Base-by-base conservation (phyloP, 1,139 yeast genomes). In the Candida sanyaensis region DNA sequence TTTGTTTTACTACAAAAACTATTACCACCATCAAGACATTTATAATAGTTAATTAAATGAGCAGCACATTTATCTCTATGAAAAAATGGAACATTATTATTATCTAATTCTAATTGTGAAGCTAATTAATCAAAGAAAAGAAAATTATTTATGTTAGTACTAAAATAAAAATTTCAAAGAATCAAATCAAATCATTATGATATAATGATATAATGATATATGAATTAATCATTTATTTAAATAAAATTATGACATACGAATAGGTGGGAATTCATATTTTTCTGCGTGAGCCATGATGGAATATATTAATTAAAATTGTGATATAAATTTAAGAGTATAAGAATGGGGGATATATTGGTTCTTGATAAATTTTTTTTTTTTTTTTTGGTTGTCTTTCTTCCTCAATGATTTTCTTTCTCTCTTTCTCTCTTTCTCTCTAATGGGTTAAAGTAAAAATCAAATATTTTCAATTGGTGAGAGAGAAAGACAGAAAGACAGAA, bases 61-160 rank as follows among this genome's bases (percentile, higher is more conserved):
- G 76, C 68, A 41, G 80, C 80, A 64, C 80, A 75, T 50, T 65
- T 69, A 59, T 75, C 80, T 64, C 80, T 70, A 63, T 75, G 64
- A 53, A 71, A 63, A 59, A 75, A 75, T 13, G 80, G 80, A 37
- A 75, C 78, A 47, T 74, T 68, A 50, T 69, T 62, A 37, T 65
- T 71, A 54, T 75, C 80, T 63, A 75, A 66, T 51, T 74, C 78
- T 53, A 67, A 57, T 57, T 68, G 74, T 33, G 77, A 54, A 34
- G 57, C 57, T 56, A 42, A 10, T 41, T 21, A 23, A 30, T 24
- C 8, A 24, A 10, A 11, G 32, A 24, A 27, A 12, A 5, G 21
- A 17, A n/a, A n/a, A n/a, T n/a, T n/a, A n/a, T 17, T 17, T 3
- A 17, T 2, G 21, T 17, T 17, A 17, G 21, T 17, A 17, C n/a